These are phyloP conservation scores for Pichia sp. DNA, from an alignment of 1,139 yeast species.

Conservation along the genomic window DNA sequence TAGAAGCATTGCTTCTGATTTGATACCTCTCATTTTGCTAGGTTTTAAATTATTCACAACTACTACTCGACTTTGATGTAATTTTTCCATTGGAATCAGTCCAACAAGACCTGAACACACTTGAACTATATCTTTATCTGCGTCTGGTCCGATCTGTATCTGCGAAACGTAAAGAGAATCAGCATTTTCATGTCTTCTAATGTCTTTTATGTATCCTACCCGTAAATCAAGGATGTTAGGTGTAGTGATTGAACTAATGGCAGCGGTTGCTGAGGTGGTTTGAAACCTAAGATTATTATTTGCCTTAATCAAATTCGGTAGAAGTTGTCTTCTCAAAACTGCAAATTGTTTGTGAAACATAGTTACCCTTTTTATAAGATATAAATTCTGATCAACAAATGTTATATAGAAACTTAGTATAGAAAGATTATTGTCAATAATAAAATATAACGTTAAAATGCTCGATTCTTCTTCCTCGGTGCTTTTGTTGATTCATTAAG, in stretches of 20 bases:
- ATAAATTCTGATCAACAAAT: too few species aligned
- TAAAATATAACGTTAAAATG: too few species aligned
- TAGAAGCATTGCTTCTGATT: slow-evolving; percentile 53
- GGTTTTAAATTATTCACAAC: slow-evolving; percentile 58
- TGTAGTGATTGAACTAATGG: slow-evolving; percentile 1
- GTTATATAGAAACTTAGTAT: too few species aligned
- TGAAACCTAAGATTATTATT: slow-evolving; percentile 5
- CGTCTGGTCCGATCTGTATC: slow-evolving; percentile 30
- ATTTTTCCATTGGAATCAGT: slow-evolving; percentile 40
- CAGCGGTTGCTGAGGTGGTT: neutral
- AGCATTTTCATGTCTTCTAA: slow-evolving; percentile 45
- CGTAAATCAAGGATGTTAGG: slow-evolving; percentile 28
- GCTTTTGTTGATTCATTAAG: too few species aligned
- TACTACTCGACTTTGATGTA: slow-evolving; percentile 46
- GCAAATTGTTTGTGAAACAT: neutral
- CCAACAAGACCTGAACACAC: slow-evolving; percentile 58
- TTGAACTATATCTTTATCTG: slow-evolving; percentile 29
- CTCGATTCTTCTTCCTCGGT: neutral
- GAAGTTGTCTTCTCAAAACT: neutral
- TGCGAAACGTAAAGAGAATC: slow-evolving; percentile 49
- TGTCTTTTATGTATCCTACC: slow-evolving; percentile 42
- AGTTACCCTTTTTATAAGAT: too few species aligned
- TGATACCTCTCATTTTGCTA: slow-evolving; percentile 57
- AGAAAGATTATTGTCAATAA: too few species aligned
- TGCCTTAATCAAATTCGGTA: too few species aligned